Evolutionary conservation across 2,329 filamentous ascomycete genomes (phyloP).

Genomic region (Cryphonectria naterciae): DNA sequence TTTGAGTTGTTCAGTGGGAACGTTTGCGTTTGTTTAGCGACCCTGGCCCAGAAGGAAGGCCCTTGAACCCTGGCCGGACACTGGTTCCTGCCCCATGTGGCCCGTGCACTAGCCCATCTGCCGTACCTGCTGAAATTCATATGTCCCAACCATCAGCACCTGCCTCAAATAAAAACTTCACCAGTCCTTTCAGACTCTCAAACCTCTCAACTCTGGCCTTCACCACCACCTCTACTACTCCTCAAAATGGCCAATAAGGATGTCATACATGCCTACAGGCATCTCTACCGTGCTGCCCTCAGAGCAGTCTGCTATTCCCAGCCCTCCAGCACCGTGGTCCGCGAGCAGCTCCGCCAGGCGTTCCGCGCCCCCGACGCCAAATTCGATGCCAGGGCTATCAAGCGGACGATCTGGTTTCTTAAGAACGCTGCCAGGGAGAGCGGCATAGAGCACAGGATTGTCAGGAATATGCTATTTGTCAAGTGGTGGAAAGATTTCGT

Average conservation of each 20-base stretch:
- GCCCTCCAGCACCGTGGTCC: constrained; percentile 66
- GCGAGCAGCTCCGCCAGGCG: constrained; percentile 61
- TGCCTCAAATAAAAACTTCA: background rate
- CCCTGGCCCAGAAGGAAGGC: background rate
- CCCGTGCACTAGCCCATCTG: constrained; percentile 3
- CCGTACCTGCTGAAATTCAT: background rate
- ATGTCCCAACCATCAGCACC: background rate
- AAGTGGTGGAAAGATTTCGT: constrained; percentile 40
- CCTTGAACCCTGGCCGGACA: background rate
- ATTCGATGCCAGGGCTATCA: constrained; percentile 57
- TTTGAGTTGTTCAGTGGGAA: background rate
- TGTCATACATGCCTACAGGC: constrained; percentile 69
- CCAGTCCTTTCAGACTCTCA: background rate
- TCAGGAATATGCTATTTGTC: constrained; percentile 65
- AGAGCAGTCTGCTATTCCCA: constrained; percentile 72
- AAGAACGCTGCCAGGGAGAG: constrained; percentile 63
- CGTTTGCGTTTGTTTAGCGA: background rate
- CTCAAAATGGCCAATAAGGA: constrained; percentile 42
- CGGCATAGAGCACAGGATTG: constrained; percentile 72
- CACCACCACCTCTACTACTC: constrained; percentile 20
- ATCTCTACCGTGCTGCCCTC: constrained; percentile 69
- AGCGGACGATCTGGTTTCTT: constrained; percentile 73
- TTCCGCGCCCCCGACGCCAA: constrained; percentile 56
- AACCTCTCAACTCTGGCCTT: background rate
- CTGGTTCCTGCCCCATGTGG: background rate